phyloP scores from a whole-genome alignment of 1,284 basidiomycete species.

The Ganoderma lingzhi region DNA sequence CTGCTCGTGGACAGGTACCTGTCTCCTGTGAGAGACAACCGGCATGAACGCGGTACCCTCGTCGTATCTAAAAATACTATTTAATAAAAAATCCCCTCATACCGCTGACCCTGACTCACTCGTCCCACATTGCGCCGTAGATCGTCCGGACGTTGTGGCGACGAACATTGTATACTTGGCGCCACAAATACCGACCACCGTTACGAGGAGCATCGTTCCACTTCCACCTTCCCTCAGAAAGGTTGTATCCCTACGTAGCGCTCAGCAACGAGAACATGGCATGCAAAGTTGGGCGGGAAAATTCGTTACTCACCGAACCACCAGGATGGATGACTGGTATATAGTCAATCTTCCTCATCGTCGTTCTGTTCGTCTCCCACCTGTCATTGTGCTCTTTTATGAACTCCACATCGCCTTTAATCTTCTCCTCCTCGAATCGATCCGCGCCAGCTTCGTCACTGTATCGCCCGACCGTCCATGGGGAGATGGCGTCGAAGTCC shows the following conservation, averaged over 20 bases:
- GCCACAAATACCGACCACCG: conserved; percentile 79
- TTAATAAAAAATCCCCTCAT: conserved; percentile 9
- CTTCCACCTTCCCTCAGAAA: conserved; percentile 70
- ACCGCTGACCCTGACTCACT: conserved; percentile 53
- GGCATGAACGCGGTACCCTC: conserved; percentile 83
- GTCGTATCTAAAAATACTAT: conserved; percentile 64
- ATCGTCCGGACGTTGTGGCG: conserved; percentile 68
- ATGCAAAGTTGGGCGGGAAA: background rate
- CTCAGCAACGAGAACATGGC: background rate
- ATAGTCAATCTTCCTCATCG: conserved; percentile 68
- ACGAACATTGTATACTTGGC: conserved; percentile 72
- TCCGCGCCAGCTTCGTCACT: conserved; percentile 64
- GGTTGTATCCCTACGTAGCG: conserved; percentile 63
- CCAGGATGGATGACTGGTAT: conserved; percentile 80
- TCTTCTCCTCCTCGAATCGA: conserved; percentile 62
- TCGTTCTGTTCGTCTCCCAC: conserved; percentile 41
- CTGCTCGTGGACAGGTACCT: conserved; percentile 63
- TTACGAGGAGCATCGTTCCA: conserved; percentile 72
- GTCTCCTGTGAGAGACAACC: conserved; percentile 61
- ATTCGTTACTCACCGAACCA: conserved; percentile 64
- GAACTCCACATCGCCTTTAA: conserved; percentile 68
- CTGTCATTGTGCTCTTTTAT: conserved; percentile 57
- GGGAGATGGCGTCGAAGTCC: conserved; percentile 78
- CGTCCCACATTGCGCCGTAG: conserved; percentile 88
- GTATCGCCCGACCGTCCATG: conserved; percentile 79